Evolutionary conservation across 495 filamentous ascomycete species (phyloP), one percentile per base, ranked within the genome.

Genomic region (Penicillium dipodomyicola): DNA sequence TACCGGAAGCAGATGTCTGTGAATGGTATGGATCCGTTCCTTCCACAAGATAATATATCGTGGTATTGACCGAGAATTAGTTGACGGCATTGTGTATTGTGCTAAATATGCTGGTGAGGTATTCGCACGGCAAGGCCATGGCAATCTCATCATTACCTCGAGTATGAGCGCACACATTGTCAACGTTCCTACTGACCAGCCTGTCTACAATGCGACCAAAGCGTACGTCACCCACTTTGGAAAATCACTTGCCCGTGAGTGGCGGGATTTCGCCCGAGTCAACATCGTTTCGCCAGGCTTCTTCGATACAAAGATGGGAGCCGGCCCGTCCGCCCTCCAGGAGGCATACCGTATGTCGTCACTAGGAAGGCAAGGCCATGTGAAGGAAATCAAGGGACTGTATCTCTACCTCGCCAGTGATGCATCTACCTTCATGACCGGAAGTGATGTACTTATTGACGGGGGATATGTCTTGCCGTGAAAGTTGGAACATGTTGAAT

Each of bases 111-210:
- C 66, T 33, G 78, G 79, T 40, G 65, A 89, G 63, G 87, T 92
- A 77, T 81, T 89, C 62, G 70, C 78, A 10, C 61, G 62, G 46
- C 72, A 79, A 35, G 67, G 68, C 35, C 67, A 62, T 62, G 89
- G 88, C 4, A 89, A 85, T 58, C 78, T 93, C 43, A 84, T 87
- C 49, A 69, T 92, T 59, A 89, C 91, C 59, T 90, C 85, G 2
- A 86, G 82, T 59, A 92, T 93, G 90, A 89, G 85, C 65, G 90
- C 80, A 3, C 87, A 84, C 17, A 75, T 93, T 51, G 90, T 90
- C 29, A 94, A 93, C 59, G 82, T 84, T 43, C 85, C 84, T 2
- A 70, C 84, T 22, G 74, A 84, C 17, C 80, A 80, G 19, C 81
- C 84, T 0, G 84, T 88, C 1, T 89, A 89, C 69, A 90, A 89